phyloP scores from a whole-genome alignment of 208 protist species.

The Leptomonas seymouri region DNA sequence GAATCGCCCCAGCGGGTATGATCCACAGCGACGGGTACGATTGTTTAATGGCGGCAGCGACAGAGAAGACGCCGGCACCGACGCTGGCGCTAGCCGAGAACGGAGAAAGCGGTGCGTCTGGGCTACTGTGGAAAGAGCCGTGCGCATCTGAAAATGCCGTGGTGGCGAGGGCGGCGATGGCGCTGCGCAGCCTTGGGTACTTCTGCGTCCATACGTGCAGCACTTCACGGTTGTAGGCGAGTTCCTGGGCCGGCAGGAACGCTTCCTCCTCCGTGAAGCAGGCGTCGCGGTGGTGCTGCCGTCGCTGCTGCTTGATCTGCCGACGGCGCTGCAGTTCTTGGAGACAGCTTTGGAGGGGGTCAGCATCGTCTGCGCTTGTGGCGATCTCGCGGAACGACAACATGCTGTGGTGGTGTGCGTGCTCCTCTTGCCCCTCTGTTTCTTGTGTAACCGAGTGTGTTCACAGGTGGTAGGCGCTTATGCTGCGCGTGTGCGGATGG shows the following conservation, averaged over 20 bases:
- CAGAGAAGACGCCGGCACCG: constrained; percentile 21
- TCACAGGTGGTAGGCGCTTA: too few relatives aligned
- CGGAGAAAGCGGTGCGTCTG: too few relatives aligned
- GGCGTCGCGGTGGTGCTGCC: constrained; percentile 5
- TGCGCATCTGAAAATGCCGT: neutral
- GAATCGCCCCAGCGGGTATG: constrained; percentile 47
- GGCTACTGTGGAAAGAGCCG: too few relatives aligned
- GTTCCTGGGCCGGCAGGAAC: constrained; percentile 17
- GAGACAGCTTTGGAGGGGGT: constrained; percentile 22
- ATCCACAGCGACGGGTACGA: constrained; percentile 42
- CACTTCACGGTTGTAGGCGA: constrained; percentile 32
- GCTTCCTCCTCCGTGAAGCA: neutral
- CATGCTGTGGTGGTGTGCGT: neutral
- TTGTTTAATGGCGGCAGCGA: constrained; percentile 1
- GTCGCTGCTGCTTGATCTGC: constrained; percentile 18
- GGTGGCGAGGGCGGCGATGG: constrained; percentile 1
- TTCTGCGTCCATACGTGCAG: constrained; percentile 17
- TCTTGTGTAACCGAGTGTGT: too few relatives aligned
- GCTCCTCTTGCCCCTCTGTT: too few relatives aligned
- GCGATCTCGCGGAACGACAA: constrained; percentile 32
- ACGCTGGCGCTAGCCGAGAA: too few relatives aligned
- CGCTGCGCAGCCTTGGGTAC: constrained; percentile 29
- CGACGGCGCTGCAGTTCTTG: constrained; percentile 23
- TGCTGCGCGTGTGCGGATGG: too few relatives aligned
- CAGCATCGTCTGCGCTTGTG: constrained; percentile 18